Base-by-base conservation (phyloP, 768 basidiomycete genomes). In the Lactarius quietus region DNA sequence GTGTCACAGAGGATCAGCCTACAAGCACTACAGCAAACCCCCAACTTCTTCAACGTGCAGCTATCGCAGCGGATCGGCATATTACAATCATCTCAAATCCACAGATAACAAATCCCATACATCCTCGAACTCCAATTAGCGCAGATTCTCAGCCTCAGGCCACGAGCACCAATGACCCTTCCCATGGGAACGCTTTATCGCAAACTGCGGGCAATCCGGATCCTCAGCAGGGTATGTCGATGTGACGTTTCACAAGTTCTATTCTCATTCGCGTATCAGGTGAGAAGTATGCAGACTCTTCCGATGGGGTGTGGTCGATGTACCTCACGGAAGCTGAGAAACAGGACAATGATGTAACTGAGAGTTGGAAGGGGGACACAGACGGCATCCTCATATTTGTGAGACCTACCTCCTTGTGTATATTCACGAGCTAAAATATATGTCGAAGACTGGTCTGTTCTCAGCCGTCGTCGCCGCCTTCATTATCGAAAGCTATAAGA, bases 381-480 rank as follows among this genome's bases (percentile, higher is more conserved):
- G 45, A 45, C 3, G 45, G 45, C 10, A 45, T 45, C 45, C 45
- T 45, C n/a, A 10, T 45, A 0, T 45, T 35, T 58, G 33, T 26
- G 23, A 41, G 39, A 4, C 31, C 3, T 20, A 28, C 18, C 43
- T 6, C 29, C 45, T 31, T 61, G 17, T n/a, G 6, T 17, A 10
- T 33, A 29, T 41, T n/a, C 6, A 2, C 18, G 1, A 8, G 10
- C 38, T 62, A 20, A 52, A 12, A 31, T 26, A 33, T 14, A 43
- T 15, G 9, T 17, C 26, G 10, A 52, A 67, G 67, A 56, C 67
- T 10, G 60, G 67, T 41, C 43, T 68, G 2, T 68, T 67, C 28
- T 67, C 67, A 8, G 66, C 67, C 6, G 23, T 29, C 43, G 39
- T 66, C 43, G 48, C 64, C 0, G 53, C 38, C 8, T 48, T 65